phyloP scores from a whole-genome alignment of 805 yeast genomes.

The Zygotorulaspora florentina region DNA sequence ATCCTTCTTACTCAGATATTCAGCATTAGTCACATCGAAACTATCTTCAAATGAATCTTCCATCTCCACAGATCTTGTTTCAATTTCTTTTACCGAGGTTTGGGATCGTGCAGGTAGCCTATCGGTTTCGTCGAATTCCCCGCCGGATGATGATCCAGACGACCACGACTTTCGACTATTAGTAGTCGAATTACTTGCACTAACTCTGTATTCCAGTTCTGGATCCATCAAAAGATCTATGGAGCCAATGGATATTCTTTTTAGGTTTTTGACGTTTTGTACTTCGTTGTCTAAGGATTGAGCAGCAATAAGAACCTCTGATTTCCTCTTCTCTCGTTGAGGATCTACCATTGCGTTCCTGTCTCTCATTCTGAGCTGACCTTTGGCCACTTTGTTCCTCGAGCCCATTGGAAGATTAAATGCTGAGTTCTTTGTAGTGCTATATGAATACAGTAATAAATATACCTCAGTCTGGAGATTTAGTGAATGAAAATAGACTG shows the following conservation, averaged over 20 bases:
- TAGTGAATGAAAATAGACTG: constrained; percentile 6
- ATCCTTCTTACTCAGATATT: constrained; percentile 21
- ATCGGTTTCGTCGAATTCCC: constrained; percentile 7
- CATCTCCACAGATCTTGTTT: constrained; percentile 3
- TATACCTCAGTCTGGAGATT: not conserved
- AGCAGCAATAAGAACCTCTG: constrained; percentile 57
- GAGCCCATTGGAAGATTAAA: not conserved
- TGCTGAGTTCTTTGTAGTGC: not conserved
- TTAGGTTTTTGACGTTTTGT: constrained; percentile 67
- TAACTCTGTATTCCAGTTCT: constrained; percentile 52
- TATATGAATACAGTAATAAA: no score
- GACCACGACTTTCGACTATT: constrained; percentile 19
- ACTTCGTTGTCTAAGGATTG: constrained; percentile 73
- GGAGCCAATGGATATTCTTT: constrained; percentile 66
- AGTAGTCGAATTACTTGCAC: constrained; percentile 16
- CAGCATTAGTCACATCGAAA: constrained; percentile 29
- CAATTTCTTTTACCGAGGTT: constrained; percentile 3
- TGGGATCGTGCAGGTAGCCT: constrained; percentile 4
- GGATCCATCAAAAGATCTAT: constrained; percentile 57
- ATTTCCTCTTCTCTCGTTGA: constrained; percentile 35
- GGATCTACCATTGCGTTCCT: constrained; percentile 4
- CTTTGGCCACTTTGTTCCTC: not conserved
- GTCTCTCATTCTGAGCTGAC: constrained; percentile 4
- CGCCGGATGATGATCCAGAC: constrained; percentile 11
- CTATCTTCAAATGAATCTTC: constrained; percentile 20